A percentile compares a stretch with the other conserved stretches of the same genome.
phyloP scores from a whole-genome alignment of 805 yeast species.

The Candida insectalens region DNA sequence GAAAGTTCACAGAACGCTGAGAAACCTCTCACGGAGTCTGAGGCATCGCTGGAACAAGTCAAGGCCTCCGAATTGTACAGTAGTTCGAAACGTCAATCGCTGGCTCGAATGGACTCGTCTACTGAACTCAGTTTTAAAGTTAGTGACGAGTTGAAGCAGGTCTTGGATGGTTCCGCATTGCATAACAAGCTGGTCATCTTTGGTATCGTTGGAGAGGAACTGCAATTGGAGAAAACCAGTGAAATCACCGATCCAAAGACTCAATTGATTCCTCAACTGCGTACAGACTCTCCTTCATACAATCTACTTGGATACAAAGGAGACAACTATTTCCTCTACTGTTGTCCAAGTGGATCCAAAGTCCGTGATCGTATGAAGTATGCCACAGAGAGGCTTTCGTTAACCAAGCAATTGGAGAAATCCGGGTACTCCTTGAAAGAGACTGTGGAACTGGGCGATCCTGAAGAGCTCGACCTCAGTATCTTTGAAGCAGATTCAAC shows the following conservation, averaged over 20 bases:
- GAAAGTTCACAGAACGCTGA: constrained; percentile 24
- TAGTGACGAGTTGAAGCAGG: neutral
- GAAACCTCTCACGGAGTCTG: constrained; percentile 51
- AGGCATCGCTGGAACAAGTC: constrained; percentile 38
- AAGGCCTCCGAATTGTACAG: constrained; percentile 28
- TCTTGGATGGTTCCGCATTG: neutral
- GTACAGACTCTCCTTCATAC: constrained; percentile 44
- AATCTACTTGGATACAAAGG: constrained; percentile 37
- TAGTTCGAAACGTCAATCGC: neutral
- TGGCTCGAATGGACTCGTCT: constrained; percentile 30
- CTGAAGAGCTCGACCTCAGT: constrained; percentile 50
- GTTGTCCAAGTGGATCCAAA: constrained; percentile 85
- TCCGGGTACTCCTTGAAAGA: constrained; percentile 32
- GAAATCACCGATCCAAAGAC: neutral
- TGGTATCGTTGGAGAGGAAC: constrained; percentile 1
- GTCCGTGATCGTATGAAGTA: constrained; percentile 89
- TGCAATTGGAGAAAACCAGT: neutral
- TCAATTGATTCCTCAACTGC: constrained; percentile 26
- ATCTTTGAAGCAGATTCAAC: neutral
- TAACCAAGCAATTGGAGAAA: constrained; percentile 39
- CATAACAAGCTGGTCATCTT: neutral
- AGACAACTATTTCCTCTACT: constrained; percentile 54
- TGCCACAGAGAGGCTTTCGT: constrained; percentile 68
- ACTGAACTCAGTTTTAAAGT: constrained; percentile 4
- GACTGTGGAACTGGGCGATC: constrained; percentile 62